Conservation (phyloP, 2,329 filamentous ascomycete species). For the Thielaviopsis euricoi region DNA sequence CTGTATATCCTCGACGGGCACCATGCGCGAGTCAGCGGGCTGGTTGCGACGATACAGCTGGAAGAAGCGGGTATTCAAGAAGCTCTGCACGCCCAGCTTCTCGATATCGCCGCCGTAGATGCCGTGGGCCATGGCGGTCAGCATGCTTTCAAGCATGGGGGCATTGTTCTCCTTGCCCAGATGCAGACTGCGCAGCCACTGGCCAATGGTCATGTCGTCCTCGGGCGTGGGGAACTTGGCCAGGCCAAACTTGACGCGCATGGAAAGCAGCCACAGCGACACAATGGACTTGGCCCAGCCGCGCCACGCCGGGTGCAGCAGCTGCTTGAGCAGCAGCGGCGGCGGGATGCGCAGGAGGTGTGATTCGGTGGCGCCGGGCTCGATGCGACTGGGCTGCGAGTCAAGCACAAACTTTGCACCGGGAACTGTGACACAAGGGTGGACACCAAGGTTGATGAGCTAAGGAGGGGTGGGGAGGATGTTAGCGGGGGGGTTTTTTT, state of each 20-base stretch:
- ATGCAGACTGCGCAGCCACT: conserved; percentile 19
- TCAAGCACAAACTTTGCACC: conserved; percentile 10
- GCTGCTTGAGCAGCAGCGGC: conserved; percentile 6
- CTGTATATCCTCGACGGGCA: conserved; percentile 18
- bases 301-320: conserved; percentile 9
- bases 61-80: conserved; percentile 30
- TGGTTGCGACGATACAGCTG: conserved; percentile 12
- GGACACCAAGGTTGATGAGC: conserved; percentile 8
- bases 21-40: conserved; percentile 12
- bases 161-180: conserved; percentile 9
- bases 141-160: conserved; percentile 51
- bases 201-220: conserved; percentile 21
- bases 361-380: conserved; percentile 26
- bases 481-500: not conserved
- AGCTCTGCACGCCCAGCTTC: conserved; percentile 55
- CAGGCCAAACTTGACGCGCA: conserved; percentile 13
- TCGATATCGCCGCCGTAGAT: conserved; percentile 85
- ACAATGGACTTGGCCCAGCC: conserved; percentile 10
- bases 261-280: conserved; percentile 8
- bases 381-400: not conserved
- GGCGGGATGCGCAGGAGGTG: conserved; percentile 31
- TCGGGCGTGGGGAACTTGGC: conserved; percentile 17
- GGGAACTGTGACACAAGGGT: conserved; percentile 6
- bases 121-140: conserved; percentile 63
- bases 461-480: not conserved